phyloP scores from a whole-genome alignment of 768 basidiomycete genomes.

The Naganishia onofrii region DNA sequence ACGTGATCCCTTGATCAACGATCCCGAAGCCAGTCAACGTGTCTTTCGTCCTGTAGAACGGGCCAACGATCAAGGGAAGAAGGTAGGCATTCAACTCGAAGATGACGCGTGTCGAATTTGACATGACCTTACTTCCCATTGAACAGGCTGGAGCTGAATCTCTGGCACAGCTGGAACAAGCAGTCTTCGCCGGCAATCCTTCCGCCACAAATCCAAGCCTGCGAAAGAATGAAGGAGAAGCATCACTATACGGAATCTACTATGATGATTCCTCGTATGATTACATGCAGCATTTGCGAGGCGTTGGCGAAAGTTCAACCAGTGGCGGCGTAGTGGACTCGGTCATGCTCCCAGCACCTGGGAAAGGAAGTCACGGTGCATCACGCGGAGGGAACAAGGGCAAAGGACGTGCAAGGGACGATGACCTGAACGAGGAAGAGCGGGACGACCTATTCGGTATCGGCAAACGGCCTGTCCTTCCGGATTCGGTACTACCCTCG shows the following conservation, averaged over 20 bases:
- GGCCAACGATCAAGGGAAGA: slow-evolving; percentile 67
- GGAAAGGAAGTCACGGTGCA: slow-evolving; percentile 38
- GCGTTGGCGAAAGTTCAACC: slow-evolving; percentile 61
- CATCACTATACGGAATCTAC: slow-evolving; percentile 81
- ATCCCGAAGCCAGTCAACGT: slow-evolving; percentile 79
- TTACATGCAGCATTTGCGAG: slow-evolving; percentile 93
- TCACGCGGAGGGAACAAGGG: slow-evolving; percentile 30
- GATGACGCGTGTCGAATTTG: not conserved
- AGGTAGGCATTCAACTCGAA: slow-evolving; percentile 27
- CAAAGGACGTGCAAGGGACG: slow-evolving; percentile 20
- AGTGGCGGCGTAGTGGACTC: slow-evolving; percentile 60
- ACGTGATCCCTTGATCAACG: slow-evolving; percentile 90
- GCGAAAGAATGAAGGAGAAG: slow-evolving; percentile 73
- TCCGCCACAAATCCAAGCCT: slow-evolving; percentile 55
- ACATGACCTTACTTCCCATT: not conserved
- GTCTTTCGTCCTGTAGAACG: slow-evolving; percentile 82
- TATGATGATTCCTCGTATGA: slow-evolving; percentile 96
- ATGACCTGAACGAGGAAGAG: slow-evolving; percentile 23
- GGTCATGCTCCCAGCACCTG: slow-evolving; percentile 59
- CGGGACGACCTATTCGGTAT: slow-evolving; percentile 32
- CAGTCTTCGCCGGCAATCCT: slow-evolving; percentile 57
- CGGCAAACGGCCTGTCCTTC: slow-evolving; percentile 21
- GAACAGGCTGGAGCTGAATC: slow-evolving; percentile 54
- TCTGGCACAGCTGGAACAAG: slow-evolving; percentile 70
- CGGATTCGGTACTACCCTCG: slow-evolving; percentile 55